phyloP scores from a whole-genome alignment of 805 yeast genomes.

The Starmerella apis region DNA sequence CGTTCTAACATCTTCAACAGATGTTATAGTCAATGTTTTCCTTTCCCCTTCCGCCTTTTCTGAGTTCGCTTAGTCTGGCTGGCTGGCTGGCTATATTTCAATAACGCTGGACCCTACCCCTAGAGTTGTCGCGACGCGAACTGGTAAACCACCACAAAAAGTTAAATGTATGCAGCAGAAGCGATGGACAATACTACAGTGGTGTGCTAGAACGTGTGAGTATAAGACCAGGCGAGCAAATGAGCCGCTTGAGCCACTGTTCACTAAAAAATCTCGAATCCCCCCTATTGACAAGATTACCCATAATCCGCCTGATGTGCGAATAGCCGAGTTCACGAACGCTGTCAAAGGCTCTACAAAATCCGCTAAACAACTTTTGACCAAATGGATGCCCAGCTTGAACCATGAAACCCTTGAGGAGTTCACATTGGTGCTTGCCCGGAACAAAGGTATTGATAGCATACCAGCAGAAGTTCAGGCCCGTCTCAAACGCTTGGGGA shows the following conservation, averaged over 20 bases:
- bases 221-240: not conserved
- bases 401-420: constrained; percentile 6
- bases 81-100: too few relatives aligned
- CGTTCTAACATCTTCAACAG: too few relatives aligned
- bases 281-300: constrained; percentile 16
- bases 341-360: not conserved
- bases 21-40: too few relatives aligned
- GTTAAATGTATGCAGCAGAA: constrained; percentile 7
- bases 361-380: not conserved
- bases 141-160: not conserved
- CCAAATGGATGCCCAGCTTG: not conserved
- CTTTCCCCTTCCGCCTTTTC: too few relatives aligned
- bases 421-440: constrained; percentile 1
- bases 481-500: not conserved
- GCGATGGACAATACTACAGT: constrained; percentile 15
- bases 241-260: not conserved
- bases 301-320: constrained; percentile 3
- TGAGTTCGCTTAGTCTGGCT: too few relatives aligned
- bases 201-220: constrained; percentile 7
- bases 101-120: constrained; percentile 1
- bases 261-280: not conserved
- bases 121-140: not conserved
- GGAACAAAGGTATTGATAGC: not conserved
- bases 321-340: constrained; percentile 1
- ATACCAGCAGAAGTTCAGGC: not conserved